phyloP scores from a whole-genome alignment of 139 green algal species.

The Picochlorum sp. region DNA sequence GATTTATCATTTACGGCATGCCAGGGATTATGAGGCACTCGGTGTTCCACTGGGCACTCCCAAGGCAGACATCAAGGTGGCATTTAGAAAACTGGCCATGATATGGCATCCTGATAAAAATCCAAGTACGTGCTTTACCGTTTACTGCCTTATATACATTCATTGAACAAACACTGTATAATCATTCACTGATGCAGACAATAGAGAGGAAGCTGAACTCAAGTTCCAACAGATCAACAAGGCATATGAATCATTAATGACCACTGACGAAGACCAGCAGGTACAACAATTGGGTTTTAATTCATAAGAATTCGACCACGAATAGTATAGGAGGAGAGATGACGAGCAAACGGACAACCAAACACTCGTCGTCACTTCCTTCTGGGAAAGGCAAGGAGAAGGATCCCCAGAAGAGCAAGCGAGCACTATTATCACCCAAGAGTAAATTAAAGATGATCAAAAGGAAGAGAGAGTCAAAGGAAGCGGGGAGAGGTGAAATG shows the following conservation, averaged over 20 bases:
- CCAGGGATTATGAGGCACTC: conserved; percentile 66
- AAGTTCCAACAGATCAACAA: conserved; percentile 76
- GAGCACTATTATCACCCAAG: too few relatives aligned
- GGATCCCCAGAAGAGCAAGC: too few relatives aligned
- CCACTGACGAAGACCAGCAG: conserved; percentile 63
- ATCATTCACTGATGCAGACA: conserved; percentile 14
- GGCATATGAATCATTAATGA: conserved; percentile 77
- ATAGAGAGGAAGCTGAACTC: conserved; percentile 58
- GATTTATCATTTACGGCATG: conserved; percentile 78
- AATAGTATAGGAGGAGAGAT: too few relatives aligned
- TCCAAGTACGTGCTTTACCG: conserved; percentile 9
- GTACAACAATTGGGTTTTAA: conserved; percentile 52
- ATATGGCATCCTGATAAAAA: conserved; percentile 88
- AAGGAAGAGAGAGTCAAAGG: too few relatives aligned
- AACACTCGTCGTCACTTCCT: too few relatives aligned
- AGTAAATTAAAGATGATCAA: too few relatives aligned
- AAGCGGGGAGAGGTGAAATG: too few relatives aligned
- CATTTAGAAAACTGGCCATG: conserved; percentile 69
- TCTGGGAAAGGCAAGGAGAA: too few relatives aligned
- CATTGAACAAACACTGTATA: too few relatives aligned
- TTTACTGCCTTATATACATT: conserved; percentile 12
- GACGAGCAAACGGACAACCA: too few relatives aligned
- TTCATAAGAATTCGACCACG: neutral
- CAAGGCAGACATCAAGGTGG: conserved; percentile 69
- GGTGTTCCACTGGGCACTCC: conserved; percentile 61